Evolutionary conservation across 441 rosid genomes (phyloP).

Genomic region (Adansonia grandidieri): DNA sequence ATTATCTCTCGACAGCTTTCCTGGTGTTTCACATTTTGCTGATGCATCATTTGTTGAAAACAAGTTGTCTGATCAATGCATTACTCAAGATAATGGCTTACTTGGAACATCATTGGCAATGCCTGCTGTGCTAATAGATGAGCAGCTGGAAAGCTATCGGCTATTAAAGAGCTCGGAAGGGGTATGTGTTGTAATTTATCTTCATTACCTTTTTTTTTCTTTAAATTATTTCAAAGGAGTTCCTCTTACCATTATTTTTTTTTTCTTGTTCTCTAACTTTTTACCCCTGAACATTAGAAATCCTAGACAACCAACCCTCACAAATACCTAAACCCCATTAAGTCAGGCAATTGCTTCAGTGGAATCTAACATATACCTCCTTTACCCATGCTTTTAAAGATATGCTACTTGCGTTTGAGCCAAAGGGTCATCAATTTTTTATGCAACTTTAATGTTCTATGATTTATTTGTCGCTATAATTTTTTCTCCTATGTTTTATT

Average conservation of each 20-base stretch:
- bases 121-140: conserved; percentile 36
- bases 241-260: neutral
- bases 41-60: conserved; percentile 37
- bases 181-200: conserved; percentile 36
- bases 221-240: conserved; percentile 13
- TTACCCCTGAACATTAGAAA: neutral
- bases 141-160: conserved; percentile 37
- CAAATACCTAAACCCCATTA: conserved; percentile 4
- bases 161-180: conserved; percentile 33
- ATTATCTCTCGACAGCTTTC: conserved; percentile 47
- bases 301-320: neutral
- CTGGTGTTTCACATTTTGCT: conserved; percentile 26
- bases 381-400: neutral
- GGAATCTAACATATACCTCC: neutral
- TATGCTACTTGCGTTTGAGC: neutral
- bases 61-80: conserved; percentile 32
- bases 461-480: conserved; percentile 3
- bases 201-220: conserved; percentile 16
- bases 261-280: neutral
- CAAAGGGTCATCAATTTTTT: neutral
- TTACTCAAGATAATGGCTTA: conserved; percentile 37
- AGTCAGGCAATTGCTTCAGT: neutral
- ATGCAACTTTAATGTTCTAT: conserved; percentile 14
- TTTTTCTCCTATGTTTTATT: neutral
- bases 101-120: conserved; percentile 38